Conservation (phyloP, 2,329 filamentous ascomycete species). For the Diaporthe capsici region DNA sequence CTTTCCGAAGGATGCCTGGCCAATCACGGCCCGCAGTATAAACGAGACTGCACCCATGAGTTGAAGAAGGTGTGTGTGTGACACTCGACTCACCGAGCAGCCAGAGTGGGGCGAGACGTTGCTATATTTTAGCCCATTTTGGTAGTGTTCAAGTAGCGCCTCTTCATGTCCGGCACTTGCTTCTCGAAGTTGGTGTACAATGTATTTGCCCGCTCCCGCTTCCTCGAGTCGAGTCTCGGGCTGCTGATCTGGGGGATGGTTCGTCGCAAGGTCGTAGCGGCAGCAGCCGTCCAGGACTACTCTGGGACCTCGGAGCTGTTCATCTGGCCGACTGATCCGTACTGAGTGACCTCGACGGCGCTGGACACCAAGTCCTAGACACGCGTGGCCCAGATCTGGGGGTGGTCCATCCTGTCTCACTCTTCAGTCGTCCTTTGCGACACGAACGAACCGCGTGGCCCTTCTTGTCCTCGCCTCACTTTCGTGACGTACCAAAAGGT, state of each 20-base stretch:
- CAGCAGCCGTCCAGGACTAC: neutral
- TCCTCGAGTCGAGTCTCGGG: conserved; percentile 15
- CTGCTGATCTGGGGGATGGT: conserved; percentile 3
- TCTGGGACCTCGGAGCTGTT: conserved; percentile 14
- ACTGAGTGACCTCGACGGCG: conserved; percentile 22
- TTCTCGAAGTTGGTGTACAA: conserved; percentile 2
- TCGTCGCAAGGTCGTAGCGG: conserved; percentile 28
- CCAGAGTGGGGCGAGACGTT: conserved; percentile 28
- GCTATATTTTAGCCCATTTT: conserved; percentile 8
- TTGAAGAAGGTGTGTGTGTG: conserved; percentile 12
- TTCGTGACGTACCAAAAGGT: conserved; percentile 12
- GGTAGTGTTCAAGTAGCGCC: neutral
- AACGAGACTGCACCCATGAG: neutral
- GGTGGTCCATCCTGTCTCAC: conserved; percentile 18
- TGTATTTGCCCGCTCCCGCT: neutral
- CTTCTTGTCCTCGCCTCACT: conserved; percentile 34
- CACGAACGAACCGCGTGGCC: conserved; percentile 28
- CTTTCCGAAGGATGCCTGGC: neutral
- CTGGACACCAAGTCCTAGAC: conserved; percentile 7
- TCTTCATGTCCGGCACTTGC: neutral
- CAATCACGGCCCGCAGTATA: neutral
- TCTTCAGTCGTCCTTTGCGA: conserved; percentile 1
- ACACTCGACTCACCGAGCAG: conserved; percentile 19
- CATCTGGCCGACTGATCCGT: conserved; percentile 11
- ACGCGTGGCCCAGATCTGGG: conserved; percentile 21